Evolutionary conservation across 2,329 filamentous ascomycete species (phyloP).

Genomic region (Alternaria incomplexa): DNA sequence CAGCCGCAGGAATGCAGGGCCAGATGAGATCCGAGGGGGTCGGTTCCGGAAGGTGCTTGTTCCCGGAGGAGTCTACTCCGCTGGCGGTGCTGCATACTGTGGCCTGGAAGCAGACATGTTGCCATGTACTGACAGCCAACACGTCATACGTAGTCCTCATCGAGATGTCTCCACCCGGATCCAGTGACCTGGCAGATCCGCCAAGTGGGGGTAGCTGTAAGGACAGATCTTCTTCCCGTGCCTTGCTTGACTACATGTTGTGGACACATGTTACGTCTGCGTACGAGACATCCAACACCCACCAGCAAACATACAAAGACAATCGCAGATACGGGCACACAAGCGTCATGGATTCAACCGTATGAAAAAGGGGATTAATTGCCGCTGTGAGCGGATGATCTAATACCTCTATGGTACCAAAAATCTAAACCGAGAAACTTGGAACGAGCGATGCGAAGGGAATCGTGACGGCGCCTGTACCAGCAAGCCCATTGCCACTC

Average conservation of each 20-base stretch:
- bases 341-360: not conserved
- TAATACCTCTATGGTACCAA: conserved; percentile 27
- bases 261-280: not conserved
- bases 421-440: conserved; percentile 7
- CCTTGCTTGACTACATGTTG: not conserved
- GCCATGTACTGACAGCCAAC: not conserved
- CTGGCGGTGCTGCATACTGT: not conserved
- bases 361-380: conserved; percentile 19
- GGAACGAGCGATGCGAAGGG: conserved; percentile 9
- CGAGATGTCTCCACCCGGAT: not conserved
- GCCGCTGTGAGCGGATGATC: conserved; percentile 26
- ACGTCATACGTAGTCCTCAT: not conserved
- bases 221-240: conserved; percentile 1
- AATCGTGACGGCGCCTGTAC: conserved; percentile 24
- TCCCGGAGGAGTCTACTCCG: not conserved
- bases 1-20: not conserved
- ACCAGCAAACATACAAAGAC: not conserved
- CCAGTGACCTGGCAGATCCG: conserved; percentile 1
- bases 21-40: not conserved
- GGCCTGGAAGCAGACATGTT: not conserved
- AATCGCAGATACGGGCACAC: conserved; percentile 10
- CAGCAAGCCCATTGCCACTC: conserved; percentile 29
- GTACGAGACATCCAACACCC: not conserved
- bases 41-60: conserved; percentile 1
- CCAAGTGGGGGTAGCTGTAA: conserved; percentile 1